Conservation (phyloP, 768 basidiomycete species). For the Lentinula lateritia region DNA sequence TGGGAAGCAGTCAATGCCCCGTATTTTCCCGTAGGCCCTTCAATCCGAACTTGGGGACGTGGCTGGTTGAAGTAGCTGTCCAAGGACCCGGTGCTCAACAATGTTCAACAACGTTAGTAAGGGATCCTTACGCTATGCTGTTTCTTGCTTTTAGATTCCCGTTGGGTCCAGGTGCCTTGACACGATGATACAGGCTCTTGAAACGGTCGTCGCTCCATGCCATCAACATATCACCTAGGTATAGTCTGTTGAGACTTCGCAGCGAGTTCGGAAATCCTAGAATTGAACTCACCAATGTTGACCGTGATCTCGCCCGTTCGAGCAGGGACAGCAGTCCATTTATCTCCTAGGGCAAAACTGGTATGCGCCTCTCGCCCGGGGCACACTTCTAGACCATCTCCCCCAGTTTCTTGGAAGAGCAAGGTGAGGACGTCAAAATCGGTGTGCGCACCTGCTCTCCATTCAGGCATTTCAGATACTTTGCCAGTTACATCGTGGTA, state of each 20-base stretch:
- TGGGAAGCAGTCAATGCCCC: background rate
- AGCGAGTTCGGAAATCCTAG: background rate
- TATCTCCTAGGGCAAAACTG: background rate
- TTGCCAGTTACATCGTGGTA: background rate
- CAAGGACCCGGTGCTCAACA: background rate
- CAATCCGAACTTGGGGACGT: background rate
- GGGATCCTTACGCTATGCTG: background rate
- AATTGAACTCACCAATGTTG: background rate
- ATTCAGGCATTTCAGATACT: background rate
- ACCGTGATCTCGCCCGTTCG: background rate
- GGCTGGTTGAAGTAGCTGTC: background rate
- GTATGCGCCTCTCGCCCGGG: background rate
- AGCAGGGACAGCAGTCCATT: background rate
- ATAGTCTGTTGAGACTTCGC: background rate
- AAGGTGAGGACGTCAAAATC: background rate
- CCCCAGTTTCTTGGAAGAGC: background rate
- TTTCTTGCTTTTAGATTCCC: background rate
- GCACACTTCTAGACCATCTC: background rate
- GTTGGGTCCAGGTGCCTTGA: background rate
- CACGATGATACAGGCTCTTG: constrained; percentile 3
- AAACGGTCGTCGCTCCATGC: constrained; percentile 5
- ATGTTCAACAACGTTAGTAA: too few relatives aligned
- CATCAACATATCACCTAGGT: constrained; percentile 4
- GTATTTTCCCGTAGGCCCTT: background rate
- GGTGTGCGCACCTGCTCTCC: background rate